Evolutionary conservation across 1,284 basidiomycete species (phyloP).

Genomic region (Fistulinella staudtii): DNA sequence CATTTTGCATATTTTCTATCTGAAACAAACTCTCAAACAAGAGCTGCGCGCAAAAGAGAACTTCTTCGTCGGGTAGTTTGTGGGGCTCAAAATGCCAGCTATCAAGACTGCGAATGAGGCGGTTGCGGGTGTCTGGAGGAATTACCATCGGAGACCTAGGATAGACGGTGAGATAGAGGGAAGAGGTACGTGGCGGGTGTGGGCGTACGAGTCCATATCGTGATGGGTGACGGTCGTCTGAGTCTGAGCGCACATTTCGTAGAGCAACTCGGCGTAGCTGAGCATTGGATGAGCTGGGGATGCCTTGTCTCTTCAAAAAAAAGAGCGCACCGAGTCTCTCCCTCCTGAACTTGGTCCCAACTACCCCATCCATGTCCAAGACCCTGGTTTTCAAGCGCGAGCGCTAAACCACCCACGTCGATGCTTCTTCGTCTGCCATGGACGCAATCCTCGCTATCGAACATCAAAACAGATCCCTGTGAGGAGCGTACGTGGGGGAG

Average conservation of each 20-base stretch:
- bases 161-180: conserved; percentile 24
- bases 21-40: conserved; percentile 72
- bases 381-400: conserved; percentile 63
- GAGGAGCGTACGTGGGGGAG: neutral
- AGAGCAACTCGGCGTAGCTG: conserved; percentile 73
- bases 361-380: conserved; percentile 74
- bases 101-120: conserved; percentile 64
- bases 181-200: conserved; percentile 14
- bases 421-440: conserved; percentile 64
- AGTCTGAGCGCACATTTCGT: conserved; percentile 80
- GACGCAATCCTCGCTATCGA: conserved; percentile 27
- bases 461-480: conserved; percentile 14
- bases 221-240: conserved; percentile 65
- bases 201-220: conserved; percentile 42
- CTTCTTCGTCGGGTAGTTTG: conserved; percentile 71
- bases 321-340: conserved; percentile 53
- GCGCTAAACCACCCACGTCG: conserved; percentile 79
- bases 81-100: conserved; percentile 89
- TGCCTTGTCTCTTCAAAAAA: conserved; percentile 4
- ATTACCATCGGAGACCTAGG: conserved; percentile 33
- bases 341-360: conserved; percentile 51
- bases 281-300: conserved; percentile 10
- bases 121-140: conserved; percentile 40
- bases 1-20: conserved; percentile 70
- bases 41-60: conserved; percentile 75